Percentiles rank a stretch among this genome's conserved stretches.
Conservation (phyloP, 2,329 filamentous ascomycete species). For the Xylariomycetidae sp. region DNA sequence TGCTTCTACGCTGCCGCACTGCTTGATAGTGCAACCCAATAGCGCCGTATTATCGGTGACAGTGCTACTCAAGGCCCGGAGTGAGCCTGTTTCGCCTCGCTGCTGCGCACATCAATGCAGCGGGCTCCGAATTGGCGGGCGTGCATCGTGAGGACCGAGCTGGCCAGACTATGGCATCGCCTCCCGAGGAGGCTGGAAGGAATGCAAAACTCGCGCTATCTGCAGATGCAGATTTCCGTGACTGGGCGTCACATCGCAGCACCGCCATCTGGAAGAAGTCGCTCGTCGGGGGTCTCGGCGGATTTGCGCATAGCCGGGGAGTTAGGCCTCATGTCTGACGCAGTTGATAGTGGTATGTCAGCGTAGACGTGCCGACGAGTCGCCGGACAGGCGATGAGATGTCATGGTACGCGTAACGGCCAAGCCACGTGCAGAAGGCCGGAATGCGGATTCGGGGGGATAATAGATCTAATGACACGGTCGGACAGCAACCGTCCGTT, state of each 20-base stretch:
- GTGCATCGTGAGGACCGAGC: conserved; percentile 2
- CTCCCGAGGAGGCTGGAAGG: conserved; percentile 20
- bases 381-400: too few relatives aligned
- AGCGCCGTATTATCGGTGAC: conserved; percentile 4
- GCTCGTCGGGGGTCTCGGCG: conserved; percentile 16
- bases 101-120: conserved; percentile 4
- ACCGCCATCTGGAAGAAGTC: conserved; percentile 21
- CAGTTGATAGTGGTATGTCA: conserved; percentile 11
- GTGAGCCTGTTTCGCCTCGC: conserved; percentile 9
- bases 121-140: conserved; percentile 4
- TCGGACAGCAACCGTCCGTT: conserved; percentile 6
- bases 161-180: conserved; percentile 4
- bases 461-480: conserved; percentile 1
- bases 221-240: conserved; percentile 8
- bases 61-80: conserved; percentile 16
- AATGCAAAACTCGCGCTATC: conserved; percentile 1
- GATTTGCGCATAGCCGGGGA: conserved; percentile 19
- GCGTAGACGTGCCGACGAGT: conserved; percentile 5
- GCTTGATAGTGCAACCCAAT: conserved; percentile 16
- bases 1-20: conserved; percentile 13
- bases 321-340: conserved; percentile 10
- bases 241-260: conserved; percentile 21
- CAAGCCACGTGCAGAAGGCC: neutral
- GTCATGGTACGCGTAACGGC: too few relatives aligned
- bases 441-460: neutral